Evolutionary conservation across 306 rosid species (phyloP).

Genomic region (Begonia peltatifolia): DNA sequence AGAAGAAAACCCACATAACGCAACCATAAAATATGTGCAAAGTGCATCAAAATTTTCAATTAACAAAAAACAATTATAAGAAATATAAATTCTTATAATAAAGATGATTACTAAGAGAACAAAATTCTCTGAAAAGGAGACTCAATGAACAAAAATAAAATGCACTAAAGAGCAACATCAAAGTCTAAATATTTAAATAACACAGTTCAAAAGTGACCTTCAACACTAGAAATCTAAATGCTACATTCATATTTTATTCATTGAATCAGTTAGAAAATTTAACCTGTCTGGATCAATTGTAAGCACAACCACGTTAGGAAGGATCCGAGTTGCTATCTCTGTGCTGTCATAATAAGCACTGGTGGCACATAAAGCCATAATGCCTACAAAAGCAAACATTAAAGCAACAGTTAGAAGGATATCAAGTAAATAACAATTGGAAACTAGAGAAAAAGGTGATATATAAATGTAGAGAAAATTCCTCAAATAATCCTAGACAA

Average conservation of each 20-base stretch:
- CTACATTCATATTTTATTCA: no score
- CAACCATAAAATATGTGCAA: neutral
- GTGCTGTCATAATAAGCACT: constrained; percentile 81
- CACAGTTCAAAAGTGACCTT: no score
- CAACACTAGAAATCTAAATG: no score
- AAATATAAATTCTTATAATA: neutral
- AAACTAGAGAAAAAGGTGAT: constrained; percentile 1
- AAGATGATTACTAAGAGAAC: no score
- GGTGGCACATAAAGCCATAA: constrained; percentile 97
- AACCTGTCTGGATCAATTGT: constrained; percentile 94
- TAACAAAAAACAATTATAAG: neutral
- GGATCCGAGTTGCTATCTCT: constrained; percentile 90
- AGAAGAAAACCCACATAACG: constrained; percentile 11
- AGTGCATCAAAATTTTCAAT: neutral
- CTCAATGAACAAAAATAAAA: no score
- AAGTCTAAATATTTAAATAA: no score
- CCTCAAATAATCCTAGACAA: constrained; percentile 1
- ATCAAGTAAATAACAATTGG: neutral
- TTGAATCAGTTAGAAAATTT: constrained; percentile 1
- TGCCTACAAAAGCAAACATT: constrained; percentile 38
- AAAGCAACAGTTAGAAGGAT: neutral
- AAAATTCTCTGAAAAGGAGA: no score
- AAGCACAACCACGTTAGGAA: constrained; percentile 85
- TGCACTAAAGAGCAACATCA: no score
- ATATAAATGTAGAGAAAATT: neutral